Evolutionary conservation across 768 basidiomycete species (phyloP), one percentile per base, ranked within the genome.

Genomic region (Mycena galopus): DNA sequence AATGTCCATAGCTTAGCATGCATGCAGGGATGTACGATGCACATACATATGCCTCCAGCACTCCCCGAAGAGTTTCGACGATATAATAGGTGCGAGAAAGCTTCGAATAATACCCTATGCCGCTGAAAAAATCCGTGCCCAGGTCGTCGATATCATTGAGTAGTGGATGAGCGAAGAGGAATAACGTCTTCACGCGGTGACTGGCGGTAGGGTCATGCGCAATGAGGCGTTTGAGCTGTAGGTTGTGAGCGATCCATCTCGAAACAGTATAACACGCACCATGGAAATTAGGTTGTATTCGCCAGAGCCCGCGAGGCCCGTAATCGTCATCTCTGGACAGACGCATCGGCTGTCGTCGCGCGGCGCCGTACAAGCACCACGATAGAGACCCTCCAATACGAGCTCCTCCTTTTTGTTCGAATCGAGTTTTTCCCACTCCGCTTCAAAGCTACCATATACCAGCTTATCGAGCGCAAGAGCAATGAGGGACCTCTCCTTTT

Each of bases 321-420:
- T 25, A 10, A 74, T 47, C 4, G 69, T 66, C 65, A 74, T 56
- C 53, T 74, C 69, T 12, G 73, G 69, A 42, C 69, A 74, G 4
- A 19, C n/a, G 27, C 25, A 17, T 2, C 68, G 67, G 27, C 62
- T 66, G 58, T 71, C 63, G 27, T 69, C 72, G 55, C 37, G 50
- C n/a, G 55, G 37, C 0, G 58, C 55, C 14, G 23, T 5, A 37
- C 62, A 69, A 10, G 73, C 63, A 11, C 61, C 72, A 11, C 67
- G 62, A 51, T 69, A 69, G 2, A 73, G 42, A 21, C 72, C 53
- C 53, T 55, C 53, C 53, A 55, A 55, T 4, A 32, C 53, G 29
- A 55, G 53, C 51, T 72, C 58, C 47, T 37, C 27, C 23, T 67
- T 66, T 17, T 21, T 51, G 32, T 37, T 55, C 53, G 12, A 19